Conservation (phyloP, 345 rosid genomes). For the Anacardium occidentale region DNA sequence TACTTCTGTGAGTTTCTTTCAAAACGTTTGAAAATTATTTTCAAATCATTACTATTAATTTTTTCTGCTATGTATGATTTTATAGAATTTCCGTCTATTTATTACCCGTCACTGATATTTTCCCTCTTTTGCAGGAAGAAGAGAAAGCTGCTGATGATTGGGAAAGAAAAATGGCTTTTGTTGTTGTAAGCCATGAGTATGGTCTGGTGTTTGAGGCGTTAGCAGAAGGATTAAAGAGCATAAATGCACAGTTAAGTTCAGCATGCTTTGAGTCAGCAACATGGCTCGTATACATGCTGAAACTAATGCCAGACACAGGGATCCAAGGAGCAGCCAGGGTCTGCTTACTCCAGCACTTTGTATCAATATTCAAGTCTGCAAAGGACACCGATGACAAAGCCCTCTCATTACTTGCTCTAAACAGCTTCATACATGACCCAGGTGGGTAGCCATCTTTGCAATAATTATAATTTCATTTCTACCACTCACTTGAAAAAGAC, state of each 20-base stretch:
- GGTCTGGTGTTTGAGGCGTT: conserved; percentile 67
- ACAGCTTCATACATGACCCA: conserved; percentile 53
- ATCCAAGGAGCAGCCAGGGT: conserved; percentile 58
- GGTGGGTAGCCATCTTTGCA: conserved; percentile 33
- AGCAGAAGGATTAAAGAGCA: conserved; percentile 62
- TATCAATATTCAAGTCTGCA: conserved; percentile 47
- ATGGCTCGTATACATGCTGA: conserved; percentile 62
- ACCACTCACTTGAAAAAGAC: too few species aligned
- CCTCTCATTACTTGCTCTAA: conserved; percentile 62
- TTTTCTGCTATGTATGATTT: neutral
- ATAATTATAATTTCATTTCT: neutral
- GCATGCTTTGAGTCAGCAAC: conserved; percentile 55
- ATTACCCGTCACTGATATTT: neutral
- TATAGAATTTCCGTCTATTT: neutral
- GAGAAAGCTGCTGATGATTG: conserved; percentile 61
- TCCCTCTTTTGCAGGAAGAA: conserved; percentile 36
- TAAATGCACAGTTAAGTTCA: conserved; percentile 36
- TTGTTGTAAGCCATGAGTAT: conserved; percentile 58
- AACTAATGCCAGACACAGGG: conserved; percentile 61
- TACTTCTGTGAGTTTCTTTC: conserved; percentile 36
- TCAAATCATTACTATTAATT: neutral
- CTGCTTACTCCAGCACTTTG: conserved; percentile 57
- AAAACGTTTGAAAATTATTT: neutral
- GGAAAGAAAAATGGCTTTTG: conserved; percentile 62
- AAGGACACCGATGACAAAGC: conserved; percentile 52